Evolutionary conservation across 2,329 filamentous ascomycete genomes (phyloP).

Genomic region (Xylaria sp.): DNA sequence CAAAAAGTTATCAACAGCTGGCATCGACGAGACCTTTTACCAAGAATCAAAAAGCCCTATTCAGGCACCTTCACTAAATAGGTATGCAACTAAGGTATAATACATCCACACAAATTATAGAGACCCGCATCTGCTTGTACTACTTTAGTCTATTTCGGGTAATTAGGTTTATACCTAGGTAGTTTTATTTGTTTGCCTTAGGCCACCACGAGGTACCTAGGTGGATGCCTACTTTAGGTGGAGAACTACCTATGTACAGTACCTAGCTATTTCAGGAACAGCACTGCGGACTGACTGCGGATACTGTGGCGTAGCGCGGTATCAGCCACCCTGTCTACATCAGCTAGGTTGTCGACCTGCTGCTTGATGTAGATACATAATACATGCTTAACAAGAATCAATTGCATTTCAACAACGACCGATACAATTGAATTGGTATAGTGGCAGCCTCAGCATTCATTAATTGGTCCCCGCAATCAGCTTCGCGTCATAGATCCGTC

Average conservation of each 20-base stretch:
- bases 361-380: background rate
- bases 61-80: background rate
- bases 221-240: background rate
- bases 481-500: background rate
- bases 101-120: too few species aligned
- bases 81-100: background rate
- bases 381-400: background rate
- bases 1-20: background rate
- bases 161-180: too few species aligned
- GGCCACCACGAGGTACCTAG: too few species aligned
- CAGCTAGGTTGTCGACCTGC: too few species aligned
- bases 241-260: background rate
- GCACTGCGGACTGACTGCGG: background rate
- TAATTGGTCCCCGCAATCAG: background rate
- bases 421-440: background rate
- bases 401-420: background rate
- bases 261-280: background rate
- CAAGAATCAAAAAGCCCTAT: background rate
- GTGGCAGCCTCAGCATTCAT: background rate
- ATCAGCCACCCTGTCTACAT: slow-evolving; percentile 12
- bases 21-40: background rate
- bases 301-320: slow-evolving; percentile 33
- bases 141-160: too few species aligned
- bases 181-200: too few species aligned
- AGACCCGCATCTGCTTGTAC: too few species aligned